Evolutionary conservation across 768 basidiomycete species (phyloP).

Genomic region (Solioccasus polychromus): DNA sequence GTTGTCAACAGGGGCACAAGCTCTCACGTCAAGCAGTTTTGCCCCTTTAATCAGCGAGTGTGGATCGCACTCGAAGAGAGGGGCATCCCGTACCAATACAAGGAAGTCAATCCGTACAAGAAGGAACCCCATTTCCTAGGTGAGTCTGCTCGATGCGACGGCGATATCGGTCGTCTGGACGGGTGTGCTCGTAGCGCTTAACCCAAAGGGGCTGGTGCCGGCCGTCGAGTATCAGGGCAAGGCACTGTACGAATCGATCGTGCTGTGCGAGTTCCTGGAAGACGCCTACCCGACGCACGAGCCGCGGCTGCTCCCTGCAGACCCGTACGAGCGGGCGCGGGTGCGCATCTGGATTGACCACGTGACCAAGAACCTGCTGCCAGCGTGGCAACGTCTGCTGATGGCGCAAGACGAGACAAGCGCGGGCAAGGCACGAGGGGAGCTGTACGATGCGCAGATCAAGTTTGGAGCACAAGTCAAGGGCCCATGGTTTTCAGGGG

Average conservation of each 20-base stretch:
- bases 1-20: too few relatives aligned
- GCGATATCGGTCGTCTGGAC: too few relatives aligned
- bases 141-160: constrained; percentile 25
- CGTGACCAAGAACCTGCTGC: constrained; percentile 50
- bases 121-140: constrained; percentile 58
- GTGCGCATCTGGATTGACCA: constrained; percentile 59
- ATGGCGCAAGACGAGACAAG: constrained; percentile 36
- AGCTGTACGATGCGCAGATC: constrained; percentile 37
- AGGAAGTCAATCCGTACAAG: constrained; percentile 69
- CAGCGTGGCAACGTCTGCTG: constrained; percentile 49
- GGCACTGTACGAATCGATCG: constrained; percentile 62
- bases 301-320: constrained; percentile 48
- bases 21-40: constrained; percentile 36
- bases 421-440: constrained; percentile 34
- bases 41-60: constrained; percentile 56
- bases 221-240: constrained; percentile 48
- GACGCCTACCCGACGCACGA: constrained; percentile 45
- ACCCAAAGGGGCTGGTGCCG: constrained; percentile 71
- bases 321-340: constrained; percentile 50
- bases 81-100: constrained; percentile 64
- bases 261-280: constrained; percentile 66
- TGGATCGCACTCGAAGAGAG: constrained; percentile 71
- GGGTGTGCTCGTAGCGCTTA: too few relatives aligned
- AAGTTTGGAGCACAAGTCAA: constrained; percentile 36
- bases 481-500: constrained; percentile 58